Evolutionary conservation across 495 filamentous ascomycete species (phyloP), one percentile per base, ranked within the genome.

Genomic region (Podospora sp.): DNA sequence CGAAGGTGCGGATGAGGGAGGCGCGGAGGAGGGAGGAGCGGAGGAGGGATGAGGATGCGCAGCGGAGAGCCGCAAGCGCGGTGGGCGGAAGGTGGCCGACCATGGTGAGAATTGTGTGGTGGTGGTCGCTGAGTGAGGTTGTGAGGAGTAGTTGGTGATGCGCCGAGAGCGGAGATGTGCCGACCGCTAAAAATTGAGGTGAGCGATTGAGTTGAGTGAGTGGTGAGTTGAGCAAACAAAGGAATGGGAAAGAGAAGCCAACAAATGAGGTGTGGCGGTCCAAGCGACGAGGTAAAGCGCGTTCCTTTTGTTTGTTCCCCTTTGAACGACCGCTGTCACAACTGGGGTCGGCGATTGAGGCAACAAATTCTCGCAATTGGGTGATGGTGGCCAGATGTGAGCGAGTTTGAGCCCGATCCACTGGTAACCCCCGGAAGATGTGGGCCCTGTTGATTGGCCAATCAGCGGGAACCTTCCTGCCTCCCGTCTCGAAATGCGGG

Each of bases 1-100:
- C 74, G 33, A 80, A 77, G 49, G 59, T 61, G 4, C 56, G 22
- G 33, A 68, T 66, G 21, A 66, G 36, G 24, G 63, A 59, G 29
- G 68, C 40, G 9, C 46, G 25, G 4, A 68, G 68, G 21, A 66
- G 36, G 24, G 63, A 59, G 29, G 68, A 51, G 9, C 46, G 25
- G 4, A 58, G 12, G 11, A 52, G 62, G 2, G 58, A 55, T 5
- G 6, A n/a, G 61, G 50, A n/a, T 14, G 49, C 25, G 27, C 20
- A 46, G 16, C 61, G 61, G 14, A 46, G 36, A 22, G 61, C 61
- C 16, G 61, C 50, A 21, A 24, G 14, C 21, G 61, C 61, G 16
- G 36, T 27, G 6, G 49, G 22, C 20, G 49, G 36, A 16, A 46
- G 50, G 12, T 8, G 8, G 29, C 16, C 18, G 61, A 22, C 61